Conservation (phyloP, 2,329 filamentous ascomycete species). For the Metarhizium anisopliae region DNA sequence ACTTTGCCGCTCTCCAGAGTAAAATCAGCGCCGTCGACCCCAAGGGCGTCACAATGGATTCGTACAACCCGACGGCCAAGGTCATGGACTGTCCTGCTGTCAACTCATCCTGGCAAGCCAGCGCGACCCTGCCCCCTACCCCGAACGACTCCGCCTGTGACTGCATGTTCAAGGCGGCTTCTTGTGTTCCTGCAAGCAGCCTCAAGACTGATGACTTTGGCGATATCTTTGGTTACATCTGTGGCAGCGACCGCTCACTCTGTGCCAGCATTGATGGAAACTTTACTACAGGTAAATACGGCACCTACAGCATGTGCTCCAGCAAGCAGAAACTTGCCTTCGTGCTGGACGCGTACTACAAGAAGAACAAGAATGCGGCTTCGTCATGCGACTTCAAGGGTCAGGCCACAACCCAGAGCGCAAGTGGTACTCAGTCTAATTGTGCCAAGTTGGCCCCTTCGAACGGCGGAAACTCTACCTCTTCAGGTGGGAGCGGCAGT, state of each 20-base stretch:
- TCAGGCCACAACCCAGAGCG: slow-evolving; percentile 47
- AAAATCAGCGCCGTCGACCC: slow-evolving; percentile 62
- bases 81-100: slow-evolving; percentile 64
- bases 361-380: slow-evolving; percentile 39
- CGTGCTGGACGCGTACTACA: slow-evolving; percentile 67
- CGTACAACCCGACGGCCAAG: slow-evolving; percentile 69
- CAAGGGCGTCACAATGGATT: slow-evolving; percentile 52
- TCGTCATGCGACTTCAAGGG: slow-evolving; percentile 63
- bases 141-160: slow-evolving; percentile 72
- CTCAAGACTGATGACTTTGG: slow-evolving; percentile 52
- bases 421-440: slow-evolving; percentile 45
- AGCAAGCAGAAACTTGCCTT: slow-evolving; percentile 62
- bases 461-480: slow-evolving; percentile 20
- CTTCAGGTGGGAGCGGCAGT: slow-evolving; percentile 1
- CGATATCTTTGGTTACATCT: slow-evolving; percentile 68
- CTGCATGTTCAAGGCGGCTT: slow-evolving; percentile 74
- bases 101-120: slow-evolving; percentile 53
- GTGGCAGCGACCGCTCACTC: slow-evolving; percentile 44
- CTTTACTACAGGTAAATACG: slow-evolving; percentile 46
- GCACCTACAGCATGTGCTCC: slow-evolving; percentile 71
- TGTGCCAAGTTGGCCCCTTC: slow-evolving; percentile 50
- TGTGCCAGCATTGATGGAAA: slow-evolving; percentile 56
- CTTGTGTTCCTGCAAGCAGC: slow-evolving; percentile 56
- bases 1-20: slow-evolving; percentile 65
- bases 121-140: slow-evolving; percentile 65